Evolutionary conservation across 2,329 filamentous ascomycete genomes (phyloP).

Genomic region (Alternaria ventricosa): DNA sequence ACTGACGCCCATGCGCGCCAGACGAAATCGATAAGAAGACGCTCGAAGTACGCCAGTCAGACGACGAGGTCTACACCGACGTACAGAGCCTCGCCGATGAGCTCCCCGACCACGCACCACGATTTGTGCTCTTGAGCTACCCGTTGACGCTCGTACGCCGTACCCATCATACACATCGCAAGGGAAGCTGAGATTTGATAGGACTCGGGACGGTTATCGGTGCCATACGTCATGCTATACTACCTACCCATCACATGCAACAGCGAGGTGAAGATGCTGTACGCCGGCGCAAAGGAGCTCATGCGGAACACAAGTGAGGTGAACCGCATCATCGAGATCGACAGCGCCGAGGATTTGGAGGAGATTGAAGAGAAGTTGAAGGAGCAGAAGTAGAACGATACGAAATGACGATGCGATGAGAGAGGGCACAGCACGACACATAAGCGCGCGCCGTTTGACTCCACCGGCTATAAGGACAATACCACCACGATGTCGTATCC

Average conservation of each 20-base stretch:
- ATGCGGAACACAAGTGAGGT: conserved; percentile 93
- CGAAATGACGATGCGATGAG: not conserved
- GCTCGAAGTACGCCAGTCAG: conserved; percentile 85
- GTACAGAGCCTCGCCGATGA: conserved; percentile 85
- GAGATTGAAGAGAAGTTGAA: conserved; percentile 76
- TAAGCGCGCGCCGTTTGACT: not conserved
- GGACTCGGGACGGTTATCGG: conserved; percentile 82
- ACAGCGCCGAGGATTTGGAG: conserved; percentile 78
- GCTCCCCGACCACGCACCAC: conserved; percentile 87
- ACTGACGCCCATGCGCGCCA: conserved; percentile 53
- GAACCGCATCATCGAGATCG: conserved; percentile 84
- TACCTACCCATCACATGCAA: conserved; percentile 95
- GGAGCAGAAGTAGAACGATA: conserved; percentile 16
- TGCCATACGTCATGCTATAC: conserved; percentile 94
- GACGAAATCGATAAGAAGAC: conserved; percentile 90
- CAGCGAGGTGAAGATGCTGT: conserved; percentile 85
- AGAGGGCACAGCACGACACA: not conserved
- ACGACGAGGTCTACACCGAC: conserved; percentile 81
- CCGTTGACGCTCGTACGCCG: conserved; percentile 78
- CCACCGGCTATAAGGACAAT: not conserved
- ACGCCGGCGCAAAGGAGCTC: conserved; percentile 93
- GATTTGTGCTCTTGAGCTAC: conserved; percentile 90
- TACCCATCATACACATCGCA: conserved; percentile 6
- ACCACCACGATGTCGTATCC: not conserved
- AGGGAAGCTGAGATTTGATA: conserved; percentile 47